Percentiles rank a stretch among this genome's conserved stretches.
Evolutionary conservation across 768 basidiomycete species (phyloP).

Genomic region (Tylopilus plumbeoviolaceoides): DNA sequence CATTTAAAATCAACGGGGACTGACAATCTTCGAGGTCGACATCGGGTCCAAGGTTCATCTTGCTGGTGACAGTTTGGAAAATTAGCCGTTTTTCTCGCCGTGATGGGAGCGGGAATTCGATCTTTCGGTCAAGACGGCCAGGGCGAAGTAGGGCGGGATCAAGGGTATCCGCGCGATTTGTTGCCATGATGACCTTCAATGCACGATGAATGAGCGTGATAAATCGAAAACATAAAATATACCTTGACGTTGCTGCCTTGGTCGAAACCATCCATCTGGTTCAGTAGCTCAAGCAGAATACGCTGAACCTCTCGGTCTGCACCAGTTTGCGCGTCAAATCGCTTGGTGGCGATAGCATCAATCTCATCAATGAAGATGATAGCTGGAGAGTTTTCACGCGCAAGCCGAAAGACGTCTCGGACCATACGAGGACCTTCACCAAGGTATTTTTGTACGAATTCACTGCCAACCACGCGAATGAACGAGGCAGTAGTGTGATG

Average conservation of each 20-base stretch:
- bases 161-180: conserved; percentile 96
- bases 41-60: conserved; percentile 98
- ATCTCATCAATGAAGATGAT: conserved; percentile 99
- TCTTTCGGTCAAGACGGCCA: conserved; percentile 96
- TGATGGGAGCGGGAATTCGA: conserved; percentile 95
- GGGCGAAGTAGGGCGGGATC: conserved; percentile 97
- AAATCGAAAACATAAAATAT: not conserved
- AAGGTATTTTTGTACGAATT: conserved; percentile 99
- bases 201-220: not conserved
- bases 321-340: conserved; percentile 98
- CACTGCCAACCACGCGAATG: conserved; percentile 96
- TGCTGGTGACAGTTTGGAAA: conserved; percentile 94
- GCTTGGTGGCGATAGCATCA: conserved; percentile 98
- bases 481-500: conserved; percentile 96
- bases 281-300: conserved; percentile 92
- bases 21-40: conserved; percentile 97
- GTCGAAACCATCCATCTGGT: conserved; percentile 99
- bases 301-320: conserved; percentile 99
- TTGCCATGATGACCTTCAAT: conserved; percentile 96
- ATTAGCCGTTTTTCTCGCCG: conserved; percentile 93
- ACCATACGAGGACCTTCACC: conserved; percentile 99
- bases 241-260: conserved; percentile 99
- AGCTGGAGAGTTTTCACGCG: conserved; percentile 92
- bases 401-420: conserved; percentile 96
- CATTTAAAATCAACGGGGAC: conserved; percentile 27